A percentile compares a stretch with the other conserved stretches of the same genome.
Evolutionary conservation across 1,139 yeast genomes (phyloP).

Genomic region (Trichomonascaceae sp.): DNA sequence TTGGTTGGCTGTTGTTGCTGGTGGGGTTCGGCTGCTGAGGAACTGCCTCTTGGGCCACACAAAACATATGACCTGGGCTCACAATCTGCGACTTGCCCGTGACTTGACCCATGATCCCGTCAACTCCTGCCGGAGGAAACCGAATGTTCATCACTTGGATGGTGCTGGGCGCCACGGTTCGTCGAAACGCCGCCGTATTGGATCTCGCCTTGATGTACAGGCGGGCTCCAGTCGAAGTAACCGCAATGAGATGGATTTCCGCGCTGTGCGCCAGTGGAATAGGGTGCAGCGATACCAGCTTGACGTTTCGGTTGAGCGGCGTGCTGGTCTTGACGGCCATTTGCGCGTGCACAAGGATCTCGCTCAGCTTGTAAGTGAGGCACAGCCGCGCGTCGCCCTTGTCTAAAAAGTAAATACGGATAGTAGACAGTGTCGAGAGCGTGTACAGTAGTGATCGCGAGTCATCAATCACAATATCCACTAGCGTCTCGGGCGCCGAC

Average conservation of each 20-base stretch:
- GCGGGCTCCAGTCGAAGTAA: slow-evolving; percentile 79
- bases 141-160: slow-evolving; percentile 26
- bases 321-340: slow-evolving; percentile 18
- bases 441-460: slow-evolving; percentile 70
- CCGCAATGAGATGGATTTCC: slow-evolving; percentile 64
- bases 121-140: slow-evolving; percentile 19
- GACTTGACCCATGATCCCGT: slow-evolving; percentile 1
- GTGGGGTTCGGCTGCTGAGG: slow-evolving; percentile 24
- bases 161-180: slow-evolving; percentile 18
- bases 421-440: slow-evolving; percentile 68
- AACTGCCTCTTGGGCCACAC: slow-evolving; percentile 23
- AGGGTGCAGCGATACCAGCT: slow-evolving; percentile 50
- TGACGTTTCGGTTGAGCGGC: slow-evolving; percentile 20
- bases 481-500: slow-evolving; percentile 38
- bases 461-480: slow-evolving; percentile 60
- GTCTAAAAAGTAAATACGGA: slow-evolving; percentile 57
- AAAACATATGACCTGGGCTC: slow-evolving; percentile 74
- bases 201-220: slow-evolving; percentile 36
- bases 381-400: slow-evolving; percentile 14
- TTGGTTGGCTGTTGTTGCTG: slow-evolving; percentile 10
- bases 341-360: slow-evolving; percentile 22
- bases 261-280: slow-evolving; percentile 51
- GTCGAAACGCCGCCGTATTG: slow-evolving; percentile 4
- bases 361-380: slow-evolving; percentile 21
- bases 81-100: slow-evolving; percentile 35